Evolutionary conservation across 1,284 basidiomycete species (phyloP).

Genomic region (Leccinum subspadiceum): DNA sequence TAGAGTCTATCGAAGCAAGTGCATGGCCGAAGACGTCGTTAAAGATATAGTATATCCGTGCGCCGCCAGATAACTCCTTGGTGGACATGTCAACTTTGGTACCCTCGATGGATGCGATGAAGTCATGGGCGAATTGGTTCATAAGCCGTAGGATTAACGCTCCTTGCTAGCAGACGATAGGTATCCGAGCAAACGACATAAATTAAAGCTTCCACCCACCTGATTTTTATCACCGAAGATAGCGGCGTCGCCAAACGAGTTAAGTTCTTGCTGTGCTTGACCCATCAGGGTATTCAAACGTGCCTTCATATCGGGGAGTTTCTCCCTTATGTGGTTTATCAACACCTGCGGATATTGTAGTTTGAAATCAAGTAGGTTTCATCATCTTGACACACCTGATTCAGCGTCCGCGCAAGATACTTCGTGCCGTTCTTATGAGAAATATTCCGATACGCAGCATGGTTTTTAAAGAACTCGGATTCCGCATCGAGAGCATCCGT

Average conservation of each 20-base stretch:
- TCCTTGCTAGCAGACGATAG: slow-evolving; percentile 58
- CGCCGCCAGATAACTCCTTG: slow-evolving; percentile 97
- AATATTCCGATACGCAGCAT: slow-evolving; percentile 93
- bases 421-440: slow-evolving; percentile 97
- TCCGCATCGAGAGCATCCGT: slow-evolving; percentile 83
- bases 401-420: slow-evolving; percentile 92
- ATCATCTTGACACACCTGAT: slow-evolving; percentile 62
- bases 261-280: slow-evolving; percentile 97
- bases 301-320: slow-evolving; percentile 99
- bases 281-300: slow-evolving; percentile 98
- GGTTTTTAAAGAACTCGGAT: slow-evolving; percentile 88
- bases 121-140: slow-evolving; percentile 99
- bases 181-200: slow-evolving; percentile 7
- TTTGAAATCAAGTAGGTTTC: background rate
- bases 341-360: slow-evolving; percentile 60
- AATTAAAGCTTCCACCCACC: slow-evolving; percentile 37
- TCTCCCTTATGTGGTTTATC: slow-evolving; percentile 97
- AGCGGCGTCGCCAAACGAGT: slow-evolving; percentile 92
- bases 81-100: slow-evolving; percentile 97
- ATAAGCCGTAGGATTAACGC: slow-evolving; percentile 90
- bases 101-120: slow-evolving; percentile 96
- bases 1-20: slow-evolving; percentile 87
- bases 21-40: slow-evolving; percentile 97
- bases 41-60: slow-evolving; percentile 99
- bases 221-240: slow-evolving; percentile 92